Evolutionary conservation across 192 early-diverging fungal species (phyloP).

Genomic region (Paraglomus brasilianum): DNA sequence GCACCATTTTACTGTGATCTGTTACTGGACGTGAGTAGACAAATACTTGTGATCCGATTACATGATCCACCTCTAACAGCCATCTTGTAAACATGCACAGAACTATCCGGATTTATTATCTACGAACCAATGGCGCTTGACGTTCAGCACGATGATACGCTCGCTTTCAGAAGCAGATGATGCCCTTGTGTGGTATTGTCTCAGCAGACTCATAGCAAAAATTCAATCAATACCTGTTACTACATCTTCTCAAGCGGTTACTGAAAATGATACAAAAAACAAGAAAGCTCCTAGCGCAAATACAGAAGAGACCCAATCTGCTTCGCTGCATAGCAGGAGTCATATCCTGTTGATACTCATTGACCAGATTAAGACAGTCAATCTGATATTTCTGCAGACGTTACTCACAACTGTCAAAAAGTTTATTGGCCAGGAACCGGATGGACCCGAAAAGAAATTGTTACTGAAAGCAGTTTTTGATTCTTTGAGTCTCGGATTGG

Average conservation of each 20-base stretch:
- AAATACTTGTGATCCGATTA: no score
- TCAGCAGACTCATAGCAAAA: slow-evolving; percentile 42
- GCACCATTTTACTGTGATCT: slow-evolving; percentile 50
- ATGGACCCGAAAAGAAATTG: neutral
- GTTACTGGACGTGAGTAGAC: slow-evolving; percentile 42
- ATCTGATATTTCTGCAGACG: slow-evolving; percentile 42
- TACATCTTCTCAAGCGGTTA: slow-evolving; percentile 6
- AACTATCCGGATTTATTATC: slow-evolving; percentile 49
- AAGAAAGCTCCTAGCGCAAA: neutral
- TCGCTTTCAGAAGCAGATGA: slow-evolving; percentile 51
- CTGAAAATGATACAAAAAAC: neutral
- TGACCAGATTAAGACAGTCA: slow-evolving; percentile 41
- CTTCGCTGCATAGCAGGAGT: slow-evolving; percentile 16
- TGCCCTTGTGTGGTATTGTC: slow-evolving; percentile 51
- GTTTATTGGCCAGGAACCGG: slow-evolving; percentile 32
- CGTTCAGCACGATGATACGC: slow-evolving; percentile 50
- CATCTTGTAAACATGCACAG: no score
- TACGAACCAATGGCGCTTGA: slow-evolving; percentile 47
- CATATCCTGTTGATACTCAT: slow-evolving; percentile 40
- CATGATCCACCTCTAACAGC: neutral
- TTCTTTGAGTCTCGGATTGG: slow-evolving; percentile 6
- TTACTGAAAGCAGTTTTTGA: slow-evolving; percentile 28
- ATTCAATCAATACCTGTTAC: slow-evolving; percentile 36
- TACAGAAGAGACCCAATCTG: slow-evolving; percentile 9
- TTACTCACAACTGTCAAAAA: slow-evolving; percentile 37